phyloP scores from a whole-genome alignment of 1,284 basidiomycete species.

The Cryptococcus deneoformans region DNA sequence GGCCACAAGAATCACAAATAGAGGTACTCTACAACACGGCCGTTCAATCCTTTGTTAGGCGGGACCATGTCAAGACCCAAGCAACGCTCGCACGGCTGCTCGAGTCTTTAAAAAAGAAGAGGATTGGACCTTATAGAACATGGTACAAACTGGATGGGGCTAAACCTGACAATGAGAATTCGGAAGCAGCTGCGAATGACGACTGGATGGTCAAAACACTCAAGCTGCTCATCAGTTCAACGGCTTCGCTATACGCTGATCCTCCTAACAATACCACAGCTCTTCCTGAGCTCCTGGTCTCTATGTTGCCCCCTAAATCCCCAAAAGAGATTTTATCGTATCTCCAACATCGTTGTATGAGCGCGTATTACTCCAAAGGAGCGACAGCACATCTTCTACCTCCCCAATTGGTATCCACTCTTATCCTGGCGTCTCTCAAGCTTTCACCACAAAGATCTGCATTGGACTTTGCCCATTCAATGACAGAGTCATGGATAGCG shows the following conservation, averaged over 20 bases:
- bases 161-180: background rate
- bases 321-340: constrained; percentile 27
- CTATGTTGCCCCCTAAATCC: constrained; percentile 26
- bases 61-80: constrained; percentile 43
- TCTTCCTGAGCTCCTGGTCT: constrained; percentile 12
- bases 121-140: background rate
- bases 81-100: constrained; percentile 30
- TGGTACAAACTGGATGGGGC: background rate
- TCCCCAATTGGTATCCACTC: constrained; percentile 35
- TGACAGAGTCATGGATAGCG: constrained; percentile 38
- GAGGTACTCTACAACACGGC: constrained; percentile 44
- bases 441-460: constrained; percentile 26
- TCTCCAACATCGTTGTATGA: constrained; percentile 17
- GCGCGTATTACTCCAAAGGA: constrained; percentile 8
- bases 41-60: constrained; percentile 45
- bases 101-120: constrained; percentile 13
- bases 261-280: constrained; percentile 18
- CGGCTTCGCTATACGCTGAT: constrained; percentile 39
- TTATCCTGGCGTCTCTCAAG: constrained; percentile 42
- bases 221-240: constrained; percentile 38
- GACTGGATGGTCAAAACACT: constrained; percentile 42
- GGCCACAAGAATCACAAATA: constrained; percentile 23
- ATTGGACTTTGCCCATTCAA: constrained; percentile 29
- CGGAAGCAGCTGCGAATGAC: constrained; percentile 3
- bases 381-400: constrained; percentile 21